phyloP scores from a whole-genome alignment of 306 rosid genomes.

The Vigna hirtella region DNA sequence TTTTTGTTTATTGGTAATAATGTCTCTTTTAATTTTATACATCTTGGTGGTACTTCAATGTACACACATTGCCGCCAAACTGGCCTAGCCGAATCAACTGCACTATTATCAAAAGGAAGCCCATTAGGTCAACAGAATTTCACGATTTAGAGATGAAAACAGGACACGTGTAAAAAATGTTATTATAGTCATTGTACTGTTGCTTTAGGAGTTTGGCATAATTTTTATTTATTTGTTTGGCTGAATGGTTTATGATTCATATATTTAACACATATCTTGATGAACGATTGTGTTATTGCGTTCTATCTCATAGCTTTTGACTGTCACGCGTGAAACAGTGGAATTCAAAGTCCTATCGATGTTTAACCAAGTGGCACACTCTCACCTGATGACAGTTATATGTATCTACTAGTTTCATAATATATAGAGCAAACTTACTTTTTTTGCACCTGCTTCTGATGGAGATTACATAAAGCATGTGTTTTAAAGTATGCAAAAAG shows the following conservation, averaged over 20 bases:
- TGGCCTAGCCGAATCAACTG: constrained; percentile 33
- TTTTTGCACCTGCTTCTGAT: constrained; percentile 31
- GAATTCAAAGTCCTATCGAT: constrained; percentile 39
- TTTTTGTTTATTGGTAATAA: neutral
- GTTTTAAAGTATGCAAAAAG: neutral
- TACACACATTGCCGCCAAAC: constrained; percentile 36
- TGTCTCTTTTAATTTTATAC: neutral
- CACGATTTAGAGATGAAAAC: constrained; percentile 24
- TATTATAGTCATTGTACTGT: constrained; percentile 8
- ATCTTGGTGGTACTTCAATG: neutral
- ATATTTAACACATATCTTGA: constrained; percentile 21
- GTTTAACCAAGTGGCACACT: constrained; percentile 57
- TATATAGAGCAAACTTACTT: neutral
- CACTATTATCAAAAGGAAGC: constrained; percentile 41
- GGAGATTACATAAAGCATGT: constrained; percentile 14
- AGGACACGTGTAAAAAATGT: constrained; percentile 46
- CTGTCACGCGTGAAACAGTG: constrained; percentile 65
- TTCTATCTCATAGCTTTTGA: constrained; percentile 71
- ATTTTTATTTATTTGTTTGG: neutral
- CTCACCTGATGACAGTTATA: constrained; percentile 52
- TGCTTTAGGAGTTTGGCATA: neutral
- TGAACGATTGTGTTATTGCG: constrained; percentile 61
- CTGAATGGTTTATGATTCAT: constrained; percentile 43
- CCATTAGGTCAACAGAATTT: constrained; percentile 22
- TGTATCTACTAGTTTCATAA: constrained; percentile 48